phyloP scores from a whole-genome alignment of 352 stramenopile genomes.

The Plasmopara halstedii region DNA sequence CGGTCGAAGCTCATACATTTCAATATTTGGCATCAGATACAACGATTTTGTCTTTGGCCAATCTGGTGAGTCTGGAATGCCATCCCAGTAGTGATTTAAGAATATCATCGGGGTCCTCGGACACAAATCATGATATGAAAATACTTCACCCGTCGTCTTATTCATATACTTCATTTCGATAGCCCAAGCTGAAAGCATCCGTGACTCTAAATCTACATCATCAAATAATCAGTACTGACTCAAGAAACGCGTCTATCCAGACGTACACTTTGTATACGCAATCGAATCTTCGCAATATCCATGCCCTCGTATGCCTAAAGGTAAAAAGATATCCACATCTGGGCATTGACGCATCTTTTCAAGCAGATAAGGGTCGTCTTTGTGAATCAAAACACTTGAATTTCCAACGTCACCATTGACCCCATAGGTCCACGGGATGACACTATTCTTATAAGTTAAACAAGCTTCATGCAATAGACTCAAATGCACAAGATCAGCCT shows the following conservation, averaged over 20 bases:
- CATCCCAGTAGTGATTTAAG: conserved; percentile 55
- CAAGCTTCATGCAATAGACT: background rate
- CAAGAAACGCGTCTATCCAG: background rate
- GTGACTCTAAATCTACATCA: conserved; percentile 22
- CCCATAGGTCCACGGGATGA: conserved; percentile 4
- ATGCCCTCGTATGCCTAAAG: conserved; percentile 23
- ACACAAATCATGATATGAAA: conserved; percentile 39
- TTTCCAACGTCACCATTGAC: conserved; percentile 2
- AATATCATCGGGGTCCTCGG: conserved; percentile 41
- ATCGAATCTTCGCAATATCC: conserved; percentile 49
- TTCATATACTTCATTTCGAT: conserved; percentile 8
- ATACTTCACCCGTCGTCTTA: too few species aligned
- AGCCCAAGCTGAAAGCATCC: conserved; percentile 25
- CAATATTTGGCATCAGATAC: conserved; percentile 44
- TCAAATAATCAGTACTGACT: too few species aligned
- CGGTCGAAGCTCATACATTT: conserved; percentile 47
- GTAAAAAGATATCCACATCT: conserved; percentile 44
- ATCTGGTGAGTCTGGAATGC: conserved; percentile 1
- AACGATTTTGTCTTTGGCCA: conserved; percentile 34
- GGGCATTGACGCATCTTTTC: conserved; percentile 29
- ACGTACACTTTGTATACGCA: conserved; percentile 41
- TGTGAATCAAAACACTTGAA: conserved; percentile 13
- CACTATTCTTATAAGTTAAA: conserved; percentile 1
- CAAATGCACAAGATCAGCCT: background rate
- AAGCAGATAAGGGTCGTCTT: conserved; percentile 17